phyloP scores from a whole-genome alignment of 1,284 basidiomycete species.

The Puccinia novopanici region DNA sequence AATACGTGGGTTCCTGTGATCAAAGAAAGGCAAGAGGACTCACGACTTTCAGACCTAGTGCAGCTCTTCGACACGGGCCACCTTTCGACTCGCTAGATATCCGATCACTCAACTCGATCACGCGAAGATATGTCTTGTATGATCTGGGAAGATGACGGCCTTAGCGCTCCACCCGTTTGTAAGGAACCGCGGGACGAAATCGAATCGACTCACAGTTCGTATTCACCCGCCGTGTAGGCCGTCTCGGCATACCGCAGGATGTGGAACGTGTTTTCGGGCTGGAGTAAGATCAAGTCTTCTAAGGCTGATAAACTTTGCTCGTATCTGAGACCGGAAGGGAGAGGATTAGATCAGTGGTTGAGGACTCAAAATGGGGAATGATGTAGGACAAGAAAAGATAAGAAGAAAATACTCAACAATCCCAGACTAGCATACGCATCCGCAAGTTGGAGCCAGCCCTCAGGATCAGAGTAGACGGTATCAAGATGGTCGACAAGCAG shows the following conservation, averaged over 20 bases:
- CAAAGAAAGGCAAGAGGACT: conserved; percentile 4
- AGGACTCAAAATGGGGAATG: background rate
- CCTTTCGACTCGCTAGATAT: conserved; percentile 47
- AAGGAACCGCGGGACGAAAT: conserved; percentile 56
- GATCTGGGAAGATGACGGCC: conserved; percentile 63
- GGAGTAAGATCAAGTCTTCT: conserved; percentile 76
- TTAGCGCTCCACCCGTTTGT: background rate
- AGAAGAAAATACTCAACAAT: conserved; percentile 71
- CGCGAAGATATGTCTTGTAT: conserved; percentile 77
- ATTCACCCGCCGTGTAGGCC: conserved; percentile 73
- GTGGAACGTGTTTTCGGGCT: conserved; percentile 81
- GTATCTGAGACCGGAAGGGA: conserved; percentile 61
- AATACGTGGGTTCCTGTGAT: too few relatives aligned
- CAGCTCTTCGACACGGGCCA: conserved; percentile 45
- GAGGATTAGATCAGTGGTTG: background rate
- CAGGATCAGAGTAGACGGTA: conserved; percentile 86
- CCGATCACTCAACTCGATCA: conserved; percentile 70
- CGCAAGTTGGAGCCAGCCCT: conserved; percentile 90
- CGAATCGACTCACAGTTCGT: conserved; percentile 55
- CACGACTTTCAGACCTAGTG: conserved; percentile 45
- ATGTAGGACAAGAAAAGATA: conserved; percentile 1
- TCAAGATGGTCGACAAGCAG: conserved; percentile 81
- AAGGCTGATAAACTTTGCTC: conserved; percentile 71
- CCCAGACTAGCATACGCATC: conserved; percentile 78
- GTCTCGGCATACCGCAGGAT: conserved; percentile 81